These are phyloP conservation scores for Tephrocybe rancida DNA, from an alignment of 768 basidiomycete species.

Conservation along the genomic window DNA sequence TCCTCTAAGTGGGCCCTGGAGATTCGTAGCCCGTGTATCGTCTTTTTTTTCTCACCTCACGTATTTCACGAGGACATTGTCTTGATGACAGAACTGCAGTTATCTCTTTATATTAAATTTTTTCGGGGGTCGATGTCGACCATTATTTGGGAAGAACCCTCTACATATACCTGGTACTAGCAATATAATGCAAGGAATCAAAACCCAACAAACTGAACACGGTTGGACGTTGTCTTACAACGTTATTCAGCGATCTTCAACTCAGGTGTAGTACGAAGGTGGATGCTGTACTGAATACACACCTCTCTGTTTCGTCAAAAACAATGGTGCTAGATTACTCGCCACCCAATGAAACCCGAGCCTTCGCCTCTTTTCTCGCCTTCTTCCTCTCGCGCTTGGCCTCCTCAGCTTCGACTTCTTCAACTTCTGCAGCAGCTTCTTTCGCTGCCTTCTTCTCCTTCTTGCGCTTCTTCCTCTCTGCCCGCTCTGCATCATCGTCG, in stretches of 20 bases:
- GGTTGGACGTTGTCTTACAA: neutral
- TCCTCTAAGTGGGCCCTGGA: constrained; percentile 32
- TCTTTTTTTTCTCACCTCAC: constrained; percentile 7
- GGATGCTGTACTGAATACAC: too few relatives aligned
- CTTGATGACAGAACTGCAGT: constrained; percentile 23
- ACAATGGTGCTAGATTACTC: too few relatives aligned
- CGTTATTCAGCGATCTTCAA: too few relatives aligned
- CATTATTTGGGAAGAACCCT: constrained; percentile 6
- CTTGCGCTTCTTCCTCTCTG: constrained; percentile 62
- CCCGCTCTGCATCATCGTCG: constrained; percentile 48
- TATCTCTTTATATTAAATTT: constrained; percentile 12
- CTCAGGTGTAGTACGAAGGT: too few relatives aligned
- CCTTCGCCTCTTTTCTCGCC: constrained; percentile 72
- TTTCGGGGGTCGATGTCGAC: constrained; percentile 17
- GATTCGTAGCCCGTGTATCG: neutral
- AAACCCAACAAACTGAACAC: neutral
- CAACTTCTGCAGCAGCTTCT: constrained; percentile 44
- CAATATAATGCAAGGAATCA: constrained; percentile 7
- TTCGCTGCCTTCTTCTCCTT: constrained; percentile 63
- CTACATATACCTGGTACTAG: constrained; percentile 17
- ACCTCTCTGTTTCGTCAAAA: too few relatives aligned
- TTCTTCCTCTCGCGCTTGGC: constrained; percentile 64
- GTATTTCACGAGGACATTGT: constrained; percentile 27
- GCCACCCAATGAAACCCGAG: constrained; percentile 42
- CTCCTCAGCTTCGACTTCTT: constrained; percentile 58